A percentile compares a stretch with the other conserved stretches of the same genome.
Conservation (phyloP, 345 rosid species). For the Citrus cavaleriei region DNA sequence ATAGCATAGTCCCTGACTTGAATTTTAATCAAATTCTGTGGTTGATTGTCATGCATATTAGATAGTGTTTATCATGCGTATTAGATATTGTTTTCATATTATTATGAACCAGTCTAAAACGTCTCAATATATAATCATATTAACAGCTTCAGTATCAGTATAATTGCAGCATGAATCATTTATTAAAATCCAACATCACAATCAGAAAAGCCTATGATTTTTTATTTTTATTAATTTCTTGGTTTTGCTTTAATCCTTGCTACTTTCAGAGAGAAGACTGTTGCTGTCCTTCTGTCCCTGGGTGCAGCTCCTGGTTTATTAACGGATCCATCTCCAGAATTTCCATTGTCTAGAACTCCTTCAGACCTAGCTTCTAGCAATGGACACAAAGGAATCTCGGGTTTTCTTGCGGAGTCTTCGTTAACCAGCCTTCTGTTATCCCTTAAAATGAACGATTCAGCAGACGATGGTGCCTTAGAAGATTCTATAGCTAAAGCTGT, state of each 20-base stretch:
- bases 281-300: conserved; percentile 64
- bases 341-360: conserved; percentile 72
- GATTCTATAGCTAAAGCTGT: conserved; percentile 42
- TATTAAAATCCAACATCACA: not conserved
- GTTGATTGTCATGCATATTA: not conserved
- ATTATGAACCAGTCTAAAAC: not conserved
- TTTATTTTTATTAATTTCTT: not conserved
- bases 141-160: conserved; percentile 1
- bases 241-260: conserved; percentile 5
- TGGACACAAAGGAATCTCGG: conserved; percentile 91
- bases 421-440: conserved; percentile 62
- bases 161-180: not conserved
- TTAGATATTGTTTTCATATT: not conserved
- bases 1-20: not conserved
- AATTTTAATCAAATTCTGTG: not conserved
- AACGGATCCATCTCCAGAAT: conserved; percentile 85
- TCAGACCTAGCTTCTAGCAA: conserved; percentile 88
- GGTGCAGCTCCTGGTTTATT: conserved; percentile 70
- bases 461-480: conserved; percentile 36
- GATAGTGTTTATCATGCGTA: not conserved
- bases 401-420: conserved; percentile 86
- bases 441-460: conserved; percentile 57
- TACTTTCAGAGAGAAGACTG: conserved; percentile 74
- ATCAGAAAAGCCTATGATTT: conserved; percentile 1
- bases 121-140: not conserved